Evolutionary conservation across 148 eudicot genomes (phyloP).

Genomic region (Camellia sinensis): DNA sequence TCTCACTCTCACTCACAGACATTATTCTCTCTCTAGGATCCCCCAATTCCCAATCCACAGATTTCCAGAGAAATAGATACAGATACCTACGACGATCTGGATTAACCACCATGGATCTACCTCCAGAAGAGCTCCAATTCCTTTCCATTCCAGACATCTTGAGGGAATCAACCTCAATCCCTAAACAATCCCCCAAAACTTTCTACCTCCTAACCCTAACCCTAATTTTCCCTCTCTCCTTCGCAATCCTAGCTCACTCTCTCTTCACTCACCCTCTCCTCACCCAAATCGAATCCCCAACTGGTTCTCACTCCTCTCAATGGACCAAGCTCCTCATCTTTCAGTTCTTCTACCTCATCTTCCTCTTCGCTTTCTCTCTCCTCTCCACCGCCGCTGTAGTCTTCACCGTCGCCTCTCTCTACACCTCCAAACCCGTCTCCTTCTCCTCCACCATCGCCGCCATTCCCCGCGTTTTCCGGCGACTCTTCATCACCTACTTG

Average conservation of each 20-base stretch:
- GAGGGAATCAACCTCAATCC: slow-evolving; percentile 71
- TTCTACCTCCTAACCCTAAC: slow-evolving; percentile 81
- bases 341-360: slow-evolving; percentile 75
- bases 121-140: slow-evolving; percentile 83
- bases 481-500: slow-evolving; percentile 67
- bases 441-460: slow-evolving; percentile 63
- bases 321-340: slow-evolving; percentile 65
- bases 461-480: slow-evolving; percentile 65
- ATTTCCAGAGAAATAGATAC: not conserved
- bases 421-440: slow-evolving; percentile 73
- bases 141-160: slow-evolving; percentile 47
- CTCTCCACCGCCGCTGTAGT: slow-evolving; percentile 91
- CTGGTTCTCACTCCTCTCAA: slow-evolving; percentile 37
- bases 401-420: slow-evolving; percentile 90
- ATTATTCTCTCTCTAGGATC: not conserved
- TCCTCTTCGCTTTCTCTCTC: slow-evolving; percentile 86
- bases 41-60: not conserved
- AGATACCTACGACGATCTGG: not conserved
- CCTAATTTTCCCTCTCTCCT: slow-evolving; percentile 87
- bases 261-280: slow-evolving; percentile 86
- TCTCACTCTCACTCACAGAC: too few species aligned
- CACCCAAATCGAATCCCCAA: slow-evolving; percentile 44
- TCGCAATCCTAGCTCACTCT: slow-evolving; percentile 90
- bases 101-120: slow-evolving; percentile 61
- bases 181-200: slow-evolving; percentile 65